phyloP scores from a whole-genome alignment of 1,139 yeast genomes.

The Keqinozyma sinolaborantium region DNA sequence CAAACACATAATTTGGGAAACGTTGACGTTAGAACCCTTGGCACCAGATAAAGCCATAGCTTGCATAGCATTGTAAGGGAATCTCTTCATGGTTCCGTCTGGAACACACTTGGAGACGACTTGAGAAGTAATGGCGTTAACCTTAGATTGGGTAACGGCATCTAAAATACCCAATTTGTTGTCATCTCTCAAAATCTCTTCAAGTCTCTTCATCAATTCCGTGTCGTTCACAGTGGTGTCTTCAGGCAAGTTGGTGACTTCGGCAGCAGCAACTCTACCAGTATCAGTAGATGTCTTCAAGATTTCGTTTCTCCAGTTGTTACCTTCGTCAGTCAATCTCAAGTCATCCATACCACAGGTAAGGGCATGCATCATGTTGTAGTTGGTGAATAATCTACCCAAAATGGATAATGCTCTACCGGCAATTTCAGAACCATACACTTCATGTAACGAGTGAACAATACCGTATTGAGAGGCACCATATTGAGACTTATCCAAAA shows the following conservation, averaged over 20 bases:
- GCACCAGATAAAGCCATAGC: slow-evolving; percentile 99
- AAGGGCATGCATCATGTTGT: slow-evolving; percentile 87
- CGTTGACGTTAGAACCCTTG: slow-evolving; percentile 97
- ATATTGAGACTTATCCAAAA: slow-evolving; percentile 94
- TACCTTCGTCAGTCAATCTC: slow-evolving; percentile 88
- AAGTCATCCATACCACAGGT: slow-evolving; percentile 99
- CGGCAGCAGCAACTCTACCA: slow-evolving; percentile 91
- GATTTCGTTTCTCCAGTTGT: slow-evolving; percentile 81
- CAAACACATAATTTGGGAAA: slow-evolving; percentile 98
- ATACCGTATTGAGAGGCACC: slow-evolving; percentile 98
- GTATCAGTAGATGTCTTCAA: slow-evolving; percentile 72
- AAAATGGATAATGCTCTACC: slow-evolving; percentile 86
- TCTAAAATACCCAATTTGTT: slow-evolving; percentile 89
- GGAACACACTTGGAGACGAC: slow-evolving; percentile 96
- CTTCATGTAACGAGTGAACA: slow-evolving; percentile 94
- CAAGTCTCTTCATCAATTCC: slow-evolving; percentile 85
- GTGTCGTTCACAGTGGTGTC: slow-evolving; percentile 56
- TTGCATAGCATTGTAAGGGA: slow-evolving; percentile 97
- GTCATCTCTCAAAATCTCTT: slow-evolving; percentile 93
- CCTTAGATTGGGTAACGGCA: slow-evolving; percentile 94
- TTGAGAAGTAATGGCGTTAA: slow-evolving; percentile 84
- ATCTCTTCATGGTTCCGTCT: slow-evolving; percentile 89
- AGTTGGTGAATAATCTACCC: slow-evolving; percentile 92
- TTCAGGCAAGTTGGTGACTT: slow-evolving; percentile 79
- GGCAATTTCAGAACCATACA: slow-evolving; percentile 88